Evolutionary conservation across 1,284 basidiomycete species (phyloP), one percentile per base, ranked within the genome.

Genomic region (Cryptococcus depauperatus): DNA sequence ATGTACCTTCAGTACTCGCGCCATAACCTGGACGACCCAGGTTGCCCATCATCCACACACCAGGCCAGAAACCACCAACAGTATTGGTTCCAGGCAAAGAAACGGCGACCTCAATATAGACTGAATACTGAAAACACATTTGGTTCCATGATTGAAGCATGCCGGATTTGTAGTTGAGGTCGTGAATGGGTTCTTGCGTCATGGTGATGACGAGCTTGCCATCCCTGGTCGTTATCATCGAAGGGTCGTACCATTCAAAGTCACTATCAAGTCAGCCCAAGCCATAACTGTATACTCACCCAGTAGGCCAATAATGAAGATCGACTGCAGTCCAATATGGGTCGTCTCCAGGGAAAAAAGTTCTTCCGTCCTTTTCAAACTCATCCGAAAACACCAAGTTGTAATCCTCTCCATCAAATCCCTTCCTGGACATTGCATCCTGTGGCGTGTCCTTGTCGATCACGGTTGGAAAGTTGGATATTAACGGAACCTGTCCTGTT

Each of bases 191-290:
- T 58, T 80, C 81, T 56, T 79, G 58, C 0, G 76, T 79, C 47
- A 93, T 70, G 0, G 83, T 88, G 59, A 98, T 83, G 57, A 84
- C 76, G 28, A 98, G 77, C 33, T 80, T 74, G n/a, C 93, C 93
- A 56, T 81, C 75, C 44, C 72, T 72, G 3, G 93, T 98, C 2
- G 79, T 85, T 44, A 91, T 74, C 3, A 84, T 83, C 6, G 74
- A 77, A 2, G 92, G 91, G 58, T 87, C 84, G 69, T 89, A 66
- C 68, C 68, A 71, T 51, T 71, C 69, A 40, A 70, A 67, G 51
- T 71, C 69, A 43, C 62, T 22, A 23, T 4, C 5, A 2, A 33
- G 21, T 35, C 25, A 35, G 34, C 25, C 16, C 21, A 25, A 16
- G 38, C 19, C 25, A 18, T 18, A 18, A 40, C n/a, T 30, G 29